A percentile compares a stretch with the other conserved stretches of the same genome.
Conservation (phyloP, 805 yeast genomes). For the Starmerella sp. region DNA sequence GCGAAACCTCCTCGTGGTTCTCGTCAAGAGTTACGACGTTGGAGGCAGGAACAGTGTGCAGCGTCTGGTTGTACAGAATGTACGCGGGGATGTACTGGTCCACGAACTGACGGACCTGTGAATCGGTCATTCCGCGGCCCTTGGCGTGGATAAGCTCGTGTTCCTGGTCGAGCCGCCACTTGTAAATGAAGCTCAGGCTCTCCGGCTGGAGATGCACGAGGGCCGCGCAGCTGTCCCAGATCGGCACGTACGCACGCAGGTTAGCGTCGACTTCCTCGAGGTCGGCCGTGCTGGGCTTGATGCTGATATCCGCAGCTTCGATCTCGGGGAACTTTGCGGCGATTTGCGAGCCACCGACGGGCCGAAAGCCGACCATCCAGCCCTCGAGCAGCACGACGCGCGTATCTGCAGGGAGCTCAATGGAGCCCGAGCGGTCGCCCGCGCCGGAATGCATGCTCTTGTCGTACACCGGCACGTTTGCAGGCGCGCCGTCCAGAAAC, state of each 20-base stretch:
- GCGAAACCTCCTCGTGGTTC: conserved; percentile 40
- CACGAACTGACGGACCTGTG: conserved; percentile 55
- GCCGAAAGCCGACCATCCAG: conserved; percentile 77
- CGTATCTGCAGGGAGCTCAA: conserved; percentile 28
- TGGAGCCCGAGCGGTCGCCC: conserved; percentile 52
- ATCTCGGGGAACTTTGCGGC: conserved; percentile 13
- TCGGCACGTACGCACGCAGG: conserved; percentile 39
- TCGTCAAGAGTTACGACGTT: neutral
- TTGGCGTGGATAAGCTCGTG: conserved; percentile 40
- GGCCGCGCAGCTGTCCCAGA: conserved; percentile 48
- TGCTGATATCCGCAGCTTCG: conserved; percentile 23
- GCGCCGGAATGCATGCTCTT: conserved; percentile 59
- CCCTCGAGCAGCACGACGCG: conserved; percentile 79
- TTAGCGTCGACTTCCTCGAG: conserved; percentile 39
- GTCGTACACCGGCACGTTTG: conserved; percentile 56
- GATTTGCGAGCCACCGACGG: conserved; percentile 27
- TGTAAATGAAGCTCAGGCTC: conserved; percentile 50
- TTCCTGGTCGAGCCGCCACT: conserved; percentile 72
- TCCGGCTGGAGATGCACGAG: conserved; percentile 55
- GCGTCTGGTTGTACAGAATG: conserved; percentile 38
- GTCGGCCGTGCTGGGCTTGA: conserved; percentile 18
- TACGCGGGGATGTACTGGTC: conserved; percentile 82
- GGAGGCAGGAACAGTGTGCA: neutral
- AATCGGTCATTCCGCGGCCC: conserved; percentile 76
- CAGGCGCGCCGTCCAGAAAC: conserved; percentile 24